Evolutionary conservation across 148 eudicot species (phyloP).

Genomic region (Chenopodium suecicum): DNA sequence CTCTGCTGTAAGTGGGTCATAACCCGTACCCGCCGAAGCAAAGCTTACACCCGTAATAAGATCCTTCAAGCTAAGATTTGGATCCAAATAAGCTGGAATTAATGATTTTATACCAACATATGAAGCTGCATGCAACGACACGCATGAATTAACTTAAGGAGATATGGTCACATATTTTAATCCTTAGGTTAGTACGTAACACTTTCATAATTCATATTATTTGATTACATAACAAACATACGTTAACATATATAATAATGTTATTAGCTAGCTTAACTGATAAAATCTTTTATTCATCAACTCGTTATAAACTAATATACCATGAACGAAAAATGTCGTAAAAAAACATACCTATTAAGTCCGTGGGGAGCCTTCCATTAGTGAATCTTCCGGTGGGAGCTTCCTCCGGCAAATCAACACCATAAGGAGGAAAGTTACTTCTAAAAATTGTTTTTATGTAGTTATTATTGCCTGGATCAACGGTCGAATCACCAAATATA

Average conservation of each 20-base stretch:
- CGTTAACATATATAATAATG: no score
- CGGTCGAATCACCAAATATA: slow-evolving; percentile 83
- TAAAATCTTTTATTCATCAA: no score
- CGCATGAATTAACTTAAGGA: no score
- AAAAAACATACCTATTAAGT: slow-evolving; percentile 38
- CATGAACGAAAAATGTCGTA: no score
- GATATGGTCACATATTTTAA: no score
- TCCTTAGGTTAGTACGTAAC: no score
- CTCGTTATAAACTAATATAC: no score
- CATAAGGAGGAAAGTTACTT: slow-evolving; percentile 60
- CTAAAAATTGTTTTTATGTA: slow-evolving; percentile 34
- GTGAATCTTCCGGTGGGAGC: slow-evolving; percentile 59
- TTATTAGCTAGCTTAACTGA: neutral
- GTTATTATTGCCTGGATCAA: slow-evolving; percentile 80
- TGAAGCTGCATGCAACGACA: slow-evolving; percentile 40
- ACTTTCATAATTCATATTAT: no score
- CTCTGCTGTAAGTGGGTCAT: slow-evolving; percentile 44
- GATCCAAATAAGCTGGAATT: slow-evolving; percentile 57
- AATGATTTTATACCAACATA: slow-evolving; percentile 44
- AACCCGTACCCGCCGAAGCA: slow-evolving; percentile 65
- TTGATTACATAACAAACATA: no score
- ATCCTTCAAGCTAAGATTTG: slow-evolving; percentile 38
- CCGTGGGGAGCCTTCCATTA: slow-evolving; percentile 53
- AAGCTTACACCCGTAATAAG: slow-evolving; percentile 53
- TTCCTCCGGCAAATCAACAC: slow-evolving; percentile 38